Percentiles rank a stretch among this genome's conserved stretches.
phyloP scores from a whole-genome alignment of 2,329 filamentous ascomycete species.

The Sclerotinia borealis region DNA sequence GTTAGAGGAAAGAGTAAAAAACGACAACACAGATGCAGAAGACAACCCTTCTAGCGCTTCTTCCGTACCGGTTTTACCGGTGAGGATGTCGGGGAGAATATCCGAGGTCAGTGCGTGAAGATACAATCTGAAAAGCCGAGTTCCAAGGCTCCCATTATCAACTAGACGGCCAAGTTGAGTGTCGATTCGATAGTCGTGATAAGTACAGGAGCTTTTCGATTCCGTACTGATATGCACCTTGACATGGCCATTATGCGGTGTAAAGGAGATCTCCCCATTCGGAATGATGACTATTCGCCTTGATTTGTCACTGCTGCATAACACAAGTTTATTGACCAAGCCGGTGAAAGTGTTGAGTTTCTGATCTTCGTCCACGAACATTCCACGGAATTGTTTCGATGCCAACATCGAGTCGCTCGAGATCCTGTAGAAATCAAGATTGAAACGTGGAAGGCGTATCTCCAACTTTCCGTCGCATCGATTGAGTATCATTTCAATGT shows the following conservation, averaged over 20 bases:
- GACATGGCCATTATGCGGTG: constrained; percentile 29
- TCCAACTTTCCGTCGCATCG: constrained; percentile 25
- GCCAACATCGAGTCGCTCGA: constrained; percentile 28
- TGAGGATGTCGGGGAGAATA: constrained; percentile 33
- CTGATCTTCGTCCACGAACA: constrained; percentile 43
- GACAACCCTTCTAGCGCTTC: constrained; percentile 41
- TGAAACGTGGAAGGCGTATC: constrained; percentile 42
- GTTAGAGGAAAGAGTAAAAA: constrained; percentile 35
- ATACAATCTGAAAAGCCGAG: constrained; percentile 45
- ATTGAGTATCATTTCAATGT: constrained; percentile 35
- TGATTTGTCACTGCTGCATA: constrained; percentile 36
- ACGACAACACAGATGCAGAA: constrained; percentile 45
- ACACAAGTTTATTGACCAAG: constrained; percentile 43
- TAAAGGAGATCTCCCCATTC: constrained; percentile 14
- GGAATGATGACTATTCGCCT: constrained; percentile 32
- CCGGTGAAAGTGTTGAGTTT: constrained; percentile 44
- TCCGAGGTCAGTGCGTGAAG: constrained; percentile 51
- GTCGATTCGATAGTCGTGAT: constrained; percentile 46
- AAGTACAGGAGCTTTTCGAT: constrained; percentile 12
- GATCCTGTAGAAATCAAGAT: constrained; percentile 41
- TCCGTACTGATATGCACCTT: constrained; percentile 33
- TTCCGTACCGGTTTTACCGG: constrained; percentile 11
- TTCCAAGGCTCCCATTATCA: constrained; percentile 45
- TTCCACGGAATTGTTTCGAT: constrained; percentile 46
- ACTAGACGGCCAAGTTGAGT: constrained; percentile 42